Percentiles rank a stretch among this genome's conserved stretches.
phyloP scores from a whole-genome alignment of 1,284 basidiomycete genomes.

The Sparassis latifolia region DNA sequence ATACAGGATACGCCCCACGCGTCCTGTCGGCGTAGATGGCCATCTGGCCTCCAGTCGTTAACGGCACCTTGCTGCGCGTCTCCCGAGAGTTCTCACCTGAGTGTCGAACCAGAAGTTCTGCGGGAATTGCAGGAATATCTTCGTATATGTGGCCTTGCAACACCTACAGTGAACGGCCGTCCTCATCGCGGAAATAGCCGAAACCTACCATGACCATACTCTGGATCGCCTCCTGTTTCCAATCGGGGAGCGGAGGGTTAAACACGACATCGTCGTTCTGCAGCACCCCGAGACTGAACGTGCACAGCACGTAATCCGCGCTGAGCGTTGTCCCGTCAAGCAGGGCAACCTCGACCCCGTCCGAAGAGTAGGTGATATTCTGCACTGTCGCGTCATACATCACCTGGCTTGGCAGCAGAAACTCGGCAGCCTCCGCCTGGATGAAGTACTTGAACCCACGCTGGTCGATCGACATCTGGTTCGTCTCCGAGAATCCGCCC shows the following conservation, averaged over 20 bases:
- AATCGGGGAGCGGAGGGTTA: conserved; percentile 49
- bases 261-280: conserved; percentile 60
- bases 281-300: conserved; percentile 45
- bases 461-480: conserved; percentile 50
- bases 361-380: conserved; percentile 40
- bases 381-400: conserved; percentile 48
- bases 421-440: conserved; percentile 48
- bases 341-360: conserved; percentile 35
- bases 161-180: background rate
- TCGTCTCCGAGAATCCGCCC: conserved; percentile 52
- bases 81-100: conserved; percentile 29
- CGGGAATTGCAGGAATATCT: conserved; percentile 65
- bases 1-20: conserved; percentile 59
- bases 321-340: conserved; percentile 31
- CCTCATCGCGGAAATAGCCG: background rate
- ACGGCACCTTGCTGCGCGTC: too few relatives aligned
- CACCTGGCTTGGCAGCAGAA: conserved; percentile 39
- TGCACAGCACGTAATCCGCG: conserved; percentile 26
- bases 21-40: conserved; percentile 54
- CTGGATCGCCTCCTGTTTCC: conserved; percentile 62
- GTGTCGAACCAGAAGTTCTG: conserved; percentile 68
- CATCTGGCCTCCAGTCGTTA: conserved; percentile 31
- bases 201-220: conserved; percentile 54
- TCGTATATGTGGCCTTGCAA: conserved; percentile 52
- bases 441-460: conserved; percentile 54